Evolutionary conservation across 345 rosid genomes (phyloP), one percentile per base, ranked within the genome.

Genomic region (Eucalyptus cladocalyx): DNA sequence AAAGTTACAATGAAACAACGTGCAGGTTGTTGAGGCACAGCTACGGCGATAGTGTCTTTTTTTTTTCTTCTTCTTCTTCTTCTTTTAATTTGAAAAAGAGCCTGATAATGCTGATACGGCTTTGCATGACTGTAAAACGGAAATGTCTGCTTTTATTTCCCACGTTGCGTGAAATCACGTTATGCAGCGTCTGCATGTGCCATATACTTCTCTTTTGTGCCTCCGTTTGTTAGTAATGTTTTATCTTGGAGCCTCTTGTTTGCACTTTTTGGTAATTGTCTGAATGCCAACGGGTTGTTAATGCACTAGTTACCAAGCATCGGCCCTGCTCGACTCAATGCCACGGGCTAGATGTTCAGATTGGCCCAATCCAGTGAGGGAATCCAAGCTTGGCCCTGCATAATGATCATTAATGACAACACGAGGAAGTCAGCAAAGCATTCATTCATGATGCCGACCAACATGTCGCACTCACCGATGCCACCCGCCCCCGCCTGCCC

Each of bases 41-140:
- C 47, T 37, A 21, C 28, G 8, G 47, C 47, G 13, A 3, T 40
- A 40, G 83, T 40, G 5, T 76, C 40, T 34, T 69, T 34, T 8
- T 18, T 3, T 15, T 15, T 2, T 53, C 7, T 1, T 50, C 18
- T 50, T 50, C 8, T 3, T 3, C 7, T 50, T 6, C 2, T 18
- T 18, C 7, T 19, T 53, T 19, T 53, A 53, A 53, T 18, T 53
- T 53, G 8, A 19, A 19, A 8, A 19, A 53, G 83, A 40, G 83
- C 47, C 83, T 40, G 28, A 76, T 42, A 40, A 76, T 76, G 47
- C 83, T 14, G 47, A 76, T 40, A 40, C 42, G 30, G 47, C 83
- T 21, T 42, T 23, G 47, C 30, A 37, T 11, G 9, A 76, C 83
- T 21, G 47, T 76, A 76, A 12, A 14, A 40, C 30, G 15, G 85